Evolutionary conservation across 495 filamentous ascomycete genomes (phyloP), one percentile per base, ranked within the genome.

Genomic region (Diplogelasinospora grovesii): DNA sequence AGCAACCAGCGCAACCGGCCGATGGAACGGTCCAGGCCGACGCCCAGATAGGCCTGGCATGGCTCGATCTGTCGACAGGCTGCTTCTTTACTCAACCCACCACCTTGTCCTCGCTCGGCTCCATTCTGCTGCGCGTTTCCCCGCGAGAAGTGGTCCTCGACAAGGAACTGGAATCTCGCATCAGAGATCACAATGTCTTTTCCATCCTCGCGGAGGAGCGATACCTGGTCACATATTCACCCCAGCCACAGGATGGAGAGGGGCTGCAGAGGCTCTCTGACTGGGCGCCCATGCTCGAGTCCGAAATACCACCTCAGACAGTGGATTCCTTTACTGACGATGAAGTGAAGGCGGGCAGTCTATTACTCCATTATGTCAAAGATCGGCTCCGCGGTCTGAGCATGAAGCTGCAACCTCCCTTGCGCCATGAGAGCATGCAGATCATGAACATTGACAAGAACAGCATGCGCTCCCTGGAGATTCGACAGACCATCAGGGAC

Each of bases 41-140:
- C n/a, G 36, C 60, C 52, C 46, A 70, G 1, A 41, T 93, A 44
- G 93, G 93, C 8, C 63, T 99, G 26, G 85, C 93, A 18, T 99
- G 92, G 92, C 61, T 95, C 24, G 92, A 99, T 61, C 64, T 97
- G 7, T 95, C 90, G 21, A 99, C 92, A 4, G 93, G 92, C 2
- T 81, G 85, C 52, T 96, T 96, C 59, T 92, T 78, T 52, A 94
- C 86, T 3, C 86, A 96, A 57, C 66, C 70, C n/a, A 86, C 86
- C 5, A 80, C 81, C 3, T 54, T 86, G 8, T 70, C 76, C 21
- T 79, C 81, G 49, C 68, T 99, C 3, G 69, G 81, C 10, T 89
- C 86, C 10, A 78, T 83, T 6, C 73, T 95, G 33, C 81, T 86
- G 4, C 78, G 90, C 14, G 83, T 97, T 38, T 79, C 77, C 3